Evolutionary conservation across 768 basidiomycete species (phyloP).

Genomic region (Epithele typhae): DNA sequence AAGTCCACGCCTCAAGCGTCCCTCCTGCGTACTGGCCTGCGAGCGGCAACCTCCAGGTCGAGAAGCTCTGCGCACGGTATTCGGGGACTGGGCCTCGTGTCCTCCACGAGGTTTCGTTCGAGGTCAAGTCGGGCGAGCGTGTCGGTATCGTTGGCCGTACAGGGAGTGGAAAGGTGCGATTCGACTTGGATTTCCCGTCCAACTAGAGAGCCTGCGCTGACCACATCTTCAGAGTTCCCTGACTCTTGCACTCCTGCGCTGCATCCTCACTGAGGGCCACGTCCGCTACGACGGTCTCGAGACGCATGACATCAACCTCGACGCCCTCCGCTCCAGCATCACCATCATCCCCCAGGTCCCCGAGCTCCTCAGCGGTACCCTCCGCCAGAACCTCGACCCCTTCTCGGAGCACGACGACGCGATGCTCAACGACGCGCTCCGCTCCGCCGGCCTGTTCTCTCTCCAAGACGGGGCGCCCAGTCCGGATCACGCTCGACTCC

Average conservation of each 20-base stretch:
- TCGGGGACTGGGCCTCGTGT: conserved; percentile 46
- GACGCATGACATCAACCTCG: conserved; percentile 39
- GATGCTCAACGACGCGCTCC: conserved; percentile 35
- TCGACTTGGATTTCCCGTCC: neutral
- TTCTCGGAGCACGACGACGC: conserved; percentile 46
- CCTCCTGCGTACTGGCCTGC: conserved; percentile 54
- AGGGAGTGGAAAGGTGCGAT: conserved; percentile 43
- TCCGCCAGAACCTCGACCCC: conserved; percentile 47
- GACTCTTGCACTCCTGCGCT: conserved; percentile 44
- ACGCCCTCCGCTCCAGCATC: conserved; percentile 40
- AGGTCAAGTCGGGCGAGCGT: conserved; percentile 50
- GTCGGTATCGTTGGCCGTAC: conserved; percentile 54
- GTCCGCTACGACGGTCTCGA: conserved; percentile 42
- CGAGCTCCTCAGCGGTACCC: conserved; percentile 39
- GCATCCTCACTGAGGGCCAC: conserved; percentile 45
- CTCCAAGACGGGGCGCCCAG: conserved; percentile 24
- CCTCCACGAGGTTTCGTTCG: conserved; percentile 49
- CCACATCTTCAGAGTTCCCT: conserved; percentile 42
- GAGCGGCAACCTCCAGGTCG: conserved; percentile 38
- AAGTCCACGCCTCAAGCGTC: conserved; percentile 25
- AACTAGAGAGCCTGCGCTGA: conserved; percentile 4
- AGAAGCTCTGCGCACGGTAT: conserved; percentile 41
- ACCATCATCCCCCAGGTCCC: conserved; percentile 42
- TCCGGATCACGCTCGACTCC: conserved; percentile 27
- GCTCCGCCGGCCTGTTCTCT: conserved; percentile 34